Evolutionary conservation across 202 grass and related monocot genomes (phyloP).

Genomic region (Sporobolus alterniflorus): DNA sequence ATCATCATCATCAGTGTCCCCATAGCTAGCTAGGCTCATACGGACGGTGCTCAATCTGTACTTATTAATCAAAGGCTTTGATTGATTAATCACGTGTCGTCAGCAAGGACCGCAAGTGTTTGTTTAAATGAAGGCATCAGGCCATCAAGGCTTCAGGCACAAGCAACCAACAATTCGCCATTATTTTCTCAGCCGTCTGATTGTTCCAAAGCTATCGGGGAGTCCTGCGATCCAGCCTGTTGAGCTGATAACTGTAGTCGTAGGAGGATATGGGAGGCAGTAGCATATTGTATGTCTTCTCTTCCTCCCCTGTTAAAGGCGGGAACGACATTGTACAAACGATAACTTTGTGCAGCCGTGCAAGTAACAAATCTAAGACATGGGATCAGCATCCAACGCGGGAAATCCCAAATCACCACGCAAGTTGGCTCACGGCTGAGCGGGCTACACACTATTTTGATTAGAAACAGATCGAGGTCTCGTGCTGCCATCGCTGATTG

Average conservation of each 20-base stretch:
- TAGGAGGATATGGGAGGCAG: no score
- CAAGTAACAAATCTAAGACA: no score
- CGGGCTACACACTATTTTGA: no score
- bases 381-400: no score
- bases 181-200: slow-evolving; percentile 1
- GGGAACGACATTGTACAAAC: no score
- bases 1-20: slow-evolving; percentile 1
- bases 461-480: no score
- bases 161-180: slow-evolving; percentile 21
- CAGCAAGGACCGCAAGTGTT: neutral
- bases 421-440: no score
- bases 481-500: no score
- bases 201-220: neutral
- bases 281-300: no score
- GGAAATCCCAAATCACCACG: no score
- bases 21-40: neutral
- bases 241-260: neutral
- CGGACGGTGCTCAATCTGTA: neutral
- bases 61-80: slow-evolving; percentile 1
- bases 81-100: neutral
- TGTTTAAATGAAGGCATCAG: slow-evolving; percentile 26
- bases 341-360: no score
- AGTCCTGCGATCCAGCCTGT: neutral
- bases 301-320: no score
- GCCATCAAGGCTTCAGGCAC: slow-evolving; percentile 9